phyloP scores from a whole-genome alignment of 1,139 yeast genomes.

The Magnusiomyces paraingens region DNA sequence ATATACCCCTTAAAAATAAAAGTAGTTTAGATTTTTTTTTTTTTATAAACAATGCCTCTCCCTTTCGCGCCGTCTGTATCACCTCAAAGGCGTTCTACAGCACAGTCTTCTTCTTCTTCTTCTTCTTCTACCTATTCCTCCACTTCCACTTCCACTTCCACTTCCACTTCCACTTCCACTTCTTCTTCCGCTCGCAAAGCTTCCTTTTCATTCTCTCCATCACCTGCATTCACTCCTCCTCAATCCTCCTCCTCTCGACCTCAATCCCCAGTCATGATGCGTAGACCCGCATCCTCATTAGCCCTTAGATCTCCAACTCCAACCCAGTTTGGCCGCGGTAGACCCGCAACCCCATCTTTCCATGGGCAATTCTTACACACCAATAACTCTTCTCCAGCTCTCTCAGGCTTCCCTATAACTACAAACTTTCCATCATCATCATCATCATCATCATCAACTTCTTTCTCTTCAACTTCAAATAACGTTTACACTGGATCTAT shows the following conservation, averaged over 20 bases:
- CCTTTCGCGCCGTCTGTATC: background rate
- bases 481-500: constrained; percentile 31
- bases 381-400: background rate
- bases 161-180: background rate
- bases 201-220: constrained; percentile 8
- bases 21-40: background rate
- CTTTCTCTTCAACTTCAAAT: constrained; percentile 3
- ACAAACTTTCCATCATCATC: background rate
- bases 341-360: constrained; percentile 23
- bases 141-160: too few species aligned
- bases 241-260: constrained; percentile 22
- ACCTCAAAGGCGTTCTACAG: background rate
- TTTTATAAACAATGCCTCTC: background rate
- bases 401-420: background rate
- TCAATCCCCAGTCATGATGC: constrained; percentile 24
- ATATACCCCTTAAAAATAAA: background rate
- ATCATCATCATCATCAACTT: background rate
- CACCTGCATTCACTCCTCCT: constrained; percentile 10
- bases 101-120: constrained; percentile 1
- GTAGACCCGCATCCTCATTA: constrained; percentile 28
- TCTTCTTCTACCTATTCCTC: background rate
- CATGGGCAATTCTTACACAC: background rate
- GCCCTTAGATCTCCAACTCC: constrained; percentile 29
- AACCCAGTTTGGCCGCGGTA: constrained; percentile 15
- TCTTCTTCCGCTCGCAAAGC: background rate